Conservation (phyloP, 2,329 filamentous ascomycete species). For the Cladobotryum protrusum region DNA sequence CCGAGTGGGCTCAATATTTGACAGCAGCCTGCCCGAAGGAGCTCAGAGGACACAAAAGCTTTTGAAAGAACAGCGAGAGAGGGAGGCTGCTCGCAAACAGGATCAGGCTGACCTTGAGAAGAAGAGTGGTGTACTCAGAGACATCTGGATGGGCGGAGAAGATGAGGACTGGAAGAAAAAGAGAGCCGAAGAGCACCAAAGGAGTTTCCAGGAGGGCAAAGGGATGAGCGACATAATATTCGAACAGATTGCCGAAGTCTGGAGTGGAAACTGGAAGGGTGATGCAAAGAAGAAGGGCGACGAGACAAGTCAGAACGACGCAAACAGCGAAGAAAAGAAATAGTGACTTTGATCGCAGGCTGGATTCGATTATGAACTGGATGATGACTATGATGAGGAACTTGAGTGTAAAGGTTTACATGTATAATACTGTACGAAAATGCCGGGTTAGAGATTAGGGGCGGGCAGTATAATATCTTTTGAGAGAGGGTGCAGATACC, state of each 20-base stretch:
- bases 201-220: conserved; percentile 49
- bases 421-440: too few species aligned
- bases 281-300: conserved; percentile 23
- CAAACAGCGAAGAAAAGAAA: conserved; percentile 19
- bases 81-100: conserved; percentile 26
- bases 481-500: too few species aligned
- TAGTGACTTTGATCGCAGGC: too few species aligned
- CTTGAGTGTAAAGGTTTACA: too few species aligned
- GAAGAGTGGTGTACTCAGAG: conserved; percentile 33
- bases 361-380: too few species aligned
- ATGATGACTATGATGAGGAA: neutral
- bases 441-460: too few species aligned
- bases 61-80: conserved; percentile 40
- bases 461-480: too few species aligned
- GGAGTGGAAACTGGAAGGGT: conserved; percentile 31
- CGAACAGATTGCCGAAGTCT: conserved; percentile 52
- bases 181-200: conserved; percentile 45
- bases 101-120: conserved; percentile 24
- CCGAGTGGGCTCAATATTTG: conserved; percentile 40
- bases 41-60: conserved; percentile 42
- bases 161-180: conserved; percentile 48
- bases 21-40: conserved; percentile 51
- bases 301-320: conserved; percentile 12
- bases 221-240: conserved; percentile 51
- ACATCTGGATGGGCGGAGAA: conserved; percentile 55